Conservation (phyloP, 73 alveolate species). For the Paramecium tetraurelia region DNA sequence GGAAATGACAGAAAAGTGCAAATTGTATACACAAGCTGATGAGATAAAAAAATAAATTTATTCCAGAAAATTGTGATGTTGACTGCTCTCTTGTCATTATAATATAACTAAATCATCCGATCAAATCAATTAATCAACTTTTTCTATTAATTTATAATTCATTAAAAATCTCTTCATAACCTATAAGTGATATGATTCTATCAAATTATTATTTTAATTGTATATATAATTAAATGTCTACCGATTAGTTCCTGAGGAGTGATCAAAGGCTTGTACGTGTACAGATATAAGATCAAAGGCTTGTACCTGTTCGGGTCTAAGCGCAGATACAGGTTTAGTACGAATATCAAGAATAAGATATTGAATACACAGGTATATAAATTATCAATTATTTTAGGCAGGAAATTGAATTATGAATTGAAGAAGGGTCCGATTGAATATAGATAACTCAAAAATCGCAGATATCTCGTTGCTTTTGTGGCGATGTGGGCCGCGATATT, state of each 20-base stretch:
- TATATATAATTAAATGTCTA: neutral
- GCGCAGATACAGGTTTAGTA: neutral
- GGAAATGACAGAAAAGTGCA: neutral
- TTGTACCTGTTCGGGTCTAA: too few relatives aligned
- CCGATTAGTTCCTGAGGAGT: neutral
- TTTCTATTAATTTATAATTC: neutral
- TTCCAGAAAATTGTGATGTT: neutral
- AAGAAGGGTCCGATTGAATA: neutral
- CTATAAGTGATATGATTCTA: too few relatives aligned
- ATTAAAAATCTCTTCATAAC: too few relatives aligned
- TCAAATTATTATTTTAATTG: too few relatives aligned
- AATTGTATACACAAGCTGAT: neutral
- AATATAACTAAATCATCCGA: neutral
- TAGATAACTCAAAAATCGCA: neutral
- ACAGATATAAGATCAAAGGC: too few relatives aligned
- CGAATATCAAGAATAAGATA: neutral
- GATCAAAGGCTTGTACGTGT: too few relatives aligned
- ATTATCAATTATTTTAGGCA: neutral
- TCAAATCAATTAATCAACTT: neutral
- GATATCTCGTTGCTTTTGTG: neutral
- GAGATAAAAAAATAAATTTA: conserved; percentile 8
- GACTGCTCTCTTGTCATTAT: neutral
- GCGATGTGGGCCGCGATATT: neutral
- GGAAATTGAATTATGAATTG: neutral
- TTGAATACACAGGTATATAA: neutral